phyloP scores from a whole-genome alignment of 2,329 filamentous ascomycete genomes.

The Colletotrichum sp. region DNA sequence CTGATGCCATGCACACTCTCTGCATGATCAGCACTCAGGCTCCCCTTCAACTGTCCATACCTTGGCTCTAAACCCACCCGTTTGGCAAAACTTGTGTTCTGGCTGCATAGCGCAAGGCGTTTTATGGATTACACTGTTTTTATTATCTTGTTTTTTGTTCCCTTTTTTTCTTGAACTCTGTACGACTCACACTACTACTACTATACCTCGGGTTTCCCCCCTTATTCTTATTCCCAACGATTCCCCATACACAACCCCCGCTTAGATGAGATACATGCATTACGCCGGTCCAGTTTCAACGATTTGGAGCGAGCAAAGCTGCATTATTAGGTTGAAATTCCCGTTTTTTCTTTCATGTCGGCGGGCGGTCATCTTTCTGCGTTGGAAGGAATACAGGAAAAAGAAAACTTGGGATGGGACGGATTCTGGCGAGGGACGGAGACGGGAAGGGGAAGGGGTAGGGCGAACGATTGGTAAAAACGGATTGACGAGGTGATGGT shows the following conservation, averaged over 20 bases:
- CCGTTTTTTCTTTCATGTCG: background rate
- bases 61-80: conserved; percentile 4
- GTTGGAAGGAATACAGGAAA: background rate
- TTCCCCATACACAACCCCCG: conserved; percentile 8
- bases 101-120: conserved; percentile 25
- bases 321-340: background rate
- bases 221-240: conserved; percentile 13
- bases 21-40: background rate
- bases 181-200: conserved; percentile 10
- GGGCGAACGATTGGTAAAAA: background rate
- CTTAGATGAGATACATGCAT: conserved; percentile 10
- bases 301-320: conserved; percentile 5
- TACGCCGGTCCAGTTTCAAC: background rate
- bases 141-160: background rate
- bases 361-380: background rate
- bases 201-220: conserved; percentile 12
- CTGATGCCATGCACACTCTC: background rate
- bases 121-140: background rate
- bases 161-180: background rate
- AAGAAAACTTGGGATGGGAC: background rate
- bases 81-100: conserved; percentile 9
- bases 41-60: conserved; percentile 12
- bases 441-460: background rate
- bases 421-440: background rate
- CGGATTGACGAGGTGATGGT: conserved; percentile 10